These are phyloP conservation scores for Thelonectria discophora DNA, from an alignment of 2,329 filamentous ascomycete species.

Conservation along the genomic window DNA sequence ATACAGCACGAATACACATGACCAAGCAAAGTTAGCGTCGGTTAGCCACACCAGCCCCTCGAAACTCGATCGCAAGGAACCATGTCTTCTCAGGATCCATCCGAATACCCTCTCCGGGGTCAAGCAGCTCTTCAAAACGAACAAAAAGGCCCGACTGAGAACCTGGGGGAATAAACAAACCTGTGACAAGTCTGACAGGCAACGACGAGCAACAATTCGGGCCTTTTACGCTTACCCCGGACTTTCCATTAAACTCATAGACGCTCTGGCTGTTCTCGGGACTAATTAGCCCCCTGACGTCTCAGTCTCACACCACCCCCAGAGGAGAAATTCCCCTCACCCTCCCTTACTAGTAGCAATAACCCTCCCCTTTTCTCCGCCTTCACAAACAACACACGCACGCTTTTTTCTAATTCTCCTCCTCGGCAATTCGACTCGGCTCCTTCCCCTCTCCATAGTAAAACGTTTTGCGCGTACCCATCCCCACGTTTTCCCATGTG, in stretches of 20 bases:
- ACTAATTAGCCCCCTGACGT: too few species aligned
- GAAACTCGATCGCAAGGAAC: too few species aligned
- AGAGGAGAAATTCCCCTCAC: constrained; percentile 13
- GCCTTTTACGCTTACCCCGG: constrained; percentile 10
- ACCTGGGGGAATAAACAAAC: constrained; percentile 2
- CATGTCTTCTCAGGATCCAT: too few species aligned
- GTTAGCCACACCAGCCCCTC: too few species aligned
- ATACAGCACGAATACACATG: too few species aligned
- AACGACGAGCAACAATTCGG: neutral
- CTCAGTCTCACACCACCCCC: constrained; percentile 6
- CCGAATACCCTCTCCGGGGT: neutral
- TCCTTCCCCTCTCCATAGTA: neutral
- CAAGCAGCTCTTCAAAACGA: neutral
- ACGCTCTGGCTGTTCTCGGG: too few species aligned
- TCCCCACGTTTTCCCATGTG: neutral
- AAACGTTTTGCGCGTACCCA: neutral
- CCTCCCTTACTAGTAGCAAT: neutral
- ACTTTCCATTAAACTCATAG: neutral
- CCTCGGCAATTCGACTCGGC: constrained; percentile 8
- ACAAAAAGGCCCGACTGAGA: neutral
- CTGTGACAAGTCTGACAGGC: neutral
- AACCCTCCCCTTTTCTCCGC: neutral
- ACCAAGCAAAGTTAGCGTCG: too few species aligned
- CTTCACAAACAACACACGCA: neutral
- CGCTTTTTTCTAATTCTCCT: constrained; percentile 16